These are phyloP conservation scores for Calocybe gangraenosa DNA, from an alignment of 768 basidiomycete species.

Conservation along the genomic window DNA sequence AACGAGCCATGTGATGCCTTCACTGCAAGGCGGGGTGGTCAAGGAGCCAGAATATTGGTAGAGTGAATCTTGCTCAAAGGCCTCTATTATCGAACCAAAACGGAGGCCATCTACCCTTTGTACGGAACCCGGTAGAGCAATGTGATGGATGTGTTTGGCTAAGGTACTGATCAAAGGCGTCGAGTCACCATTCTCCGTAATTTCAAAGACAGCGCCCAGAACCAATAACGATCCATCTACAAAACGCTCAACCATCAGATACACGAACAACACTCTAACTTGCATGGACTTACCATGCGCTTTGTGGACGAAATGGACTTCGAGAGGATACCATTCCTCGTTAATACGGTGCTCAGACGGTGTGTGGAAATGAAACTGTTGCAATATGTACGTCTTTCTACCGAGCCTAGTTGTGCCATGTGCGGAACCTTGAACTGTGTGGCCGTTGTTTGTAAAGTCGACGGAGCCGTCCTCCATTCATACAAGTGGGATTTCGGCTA, in stretches of 20 bases:
- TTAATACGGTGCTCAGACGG: constrained; percentile 10
- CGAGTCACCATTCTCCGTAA: constrained; percentile 5
- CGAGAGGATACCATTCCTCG: constrained; percentile 8
- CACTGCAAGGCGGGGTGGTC: constrained; percentile 11
- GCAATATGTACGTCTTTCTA: constrained; percentile 1
- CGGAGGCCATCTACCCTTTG: background rate
- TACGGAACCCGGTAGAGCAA: constrained; percentile 2
- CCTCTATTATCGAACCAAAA: background rate
- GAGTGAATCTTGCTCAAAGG: background rate
- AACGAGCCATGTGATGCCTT: constrained; percentile 9
- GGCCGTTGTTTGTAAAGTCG: constrained; percentile 4
- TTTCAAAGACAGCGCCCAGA: constrained; percentile 6
- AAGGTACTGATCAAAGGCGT: constrained; percentile 3
- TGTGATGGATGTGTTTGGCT: background rate
- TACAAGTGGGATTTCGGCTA: background rate
- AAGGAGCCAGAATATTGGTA: constrained; percentile 9
- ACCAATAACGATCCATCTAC: constrained; percentile 7
- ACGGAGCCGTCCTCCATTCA: background rate
- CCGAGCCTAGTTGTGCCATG: constrained; percentile 1
- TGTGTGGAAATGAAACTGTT: constrained; percentile 10
- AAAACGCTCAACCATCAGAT: background rate
- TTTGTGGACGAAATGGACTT: constrained; percentile 7
- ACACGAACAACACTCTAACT: background rate
- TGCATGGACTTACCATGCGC: background rate
- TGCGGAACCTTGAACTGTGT: constrained; percentile 4